Evolutionary conservation across 495 filamentous ascomycete species (phyloP), one percentile per base, ranked within the genome.

Genomic region (Bryoglossum gracile): DNA sequence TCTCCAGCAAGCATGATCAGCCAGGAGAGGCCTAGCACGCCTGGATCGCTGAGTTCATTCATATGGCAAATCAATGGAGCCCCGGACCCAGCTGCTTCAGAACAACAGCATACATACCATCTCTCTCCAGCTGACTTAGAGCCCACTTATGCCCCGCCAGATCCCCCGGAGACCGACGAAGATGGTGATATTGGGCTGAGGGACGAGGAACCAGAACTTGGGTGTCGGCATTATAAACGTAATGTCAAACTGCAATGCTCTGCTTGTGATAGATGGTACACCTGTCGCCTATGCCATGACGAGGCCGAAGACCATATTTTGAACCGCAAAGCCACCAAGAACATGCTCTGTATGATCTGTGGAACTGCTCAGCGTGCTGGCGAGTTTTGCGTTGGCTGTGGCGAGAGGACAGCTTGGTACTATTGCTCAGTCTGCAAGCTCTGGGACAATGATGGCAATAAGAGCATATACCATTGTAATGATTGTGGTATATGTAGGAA

Each of bases 271-370:
- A 80, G 75, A 53, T 99, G 94, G 94, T 90, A 95, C 57, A 88
- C 94, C 0, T 99, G 92, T 58, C 83, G 92, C 17, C 84, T 95
- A 62, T 99, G 92, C 62, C 92, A 99, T 62, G 90, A 99, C 56
- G 82, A 80, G 35, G 76, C 74, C 18, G 86, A 96, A 62, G 82
- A 89, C 58, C 92, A 98, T 67, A 71, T 67, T 57, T 72, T 99
- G 46, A 77, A 84, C 58, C 81, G 92, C 37, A 79, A 77, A 41
- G 83, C 85, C 51, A 97, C 90, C 21, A 83, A 84, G 65, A 83
- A 96, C 62, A 99, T 99, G 92, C 73, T 97, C 17, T 99, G 92
- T 69, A 99, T 99, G 92, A 73, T 90, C 23, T 99, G 92, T 67
- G 82, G 82, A 9, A 82, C 81, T 57, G 81, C 92, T 9, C 92